Evolutionary conservation across 1,284 basidiomycete species (phyloP).

Genomic region (Apiotrichum montevideense): DNA sequence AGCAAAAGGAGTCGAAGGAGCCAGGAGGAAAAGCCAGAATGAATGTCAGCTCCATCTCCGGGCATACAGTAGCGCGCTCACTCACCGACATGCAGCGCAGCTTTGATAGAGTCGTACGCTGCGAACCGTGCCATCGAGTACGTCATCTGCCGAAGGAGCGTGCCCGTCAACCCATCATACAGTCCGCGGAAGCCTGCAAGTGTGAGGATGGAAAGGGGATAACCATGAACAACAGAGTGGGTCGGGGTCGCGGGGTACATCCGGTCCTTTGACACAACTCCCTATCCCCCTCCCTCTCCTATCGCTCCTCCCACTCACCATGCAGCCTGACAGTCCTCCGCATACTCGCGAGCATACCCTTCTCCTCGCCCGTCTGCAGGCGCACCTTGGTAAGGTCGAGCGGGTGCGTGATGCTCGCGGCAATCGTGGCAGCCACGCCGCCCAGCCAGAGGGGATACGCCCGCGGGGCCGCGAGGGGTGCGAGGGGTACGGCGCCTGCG

Average conservation of each 20-base stretch:
- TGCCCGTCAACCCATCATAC: slow-evolving; percentile 80
- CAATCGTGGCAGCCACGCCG: slow-evolving; percentile 70
- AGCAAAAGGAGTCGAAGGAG: neutral
- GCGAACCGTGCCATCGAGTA: slow-evolving; percentile 90
- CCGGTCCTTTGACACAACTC: too few species aligned
- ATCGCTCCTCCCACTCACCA: slow-evolving; percentile 22
- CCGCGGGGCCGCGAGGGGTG: too few species aligned
- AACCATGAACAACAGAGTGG: too few species aligned
- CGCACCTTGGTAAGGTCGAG: slow-evolving; percentile 83
- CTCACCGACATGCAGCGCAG: slow-evolving; percentile 59
- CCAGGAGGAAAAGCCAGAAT: neutral
- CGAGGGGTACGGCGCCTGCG: slow-evolving; percentile 57
- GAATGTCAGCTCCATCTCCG: too few species aligned
- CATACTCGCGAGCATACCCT: slow-evolving; percentile 72
- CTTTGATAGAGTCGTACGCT: slow-evolving; percentile 87
- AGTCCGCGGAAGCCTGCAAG: slow-evolving; percentile 61
- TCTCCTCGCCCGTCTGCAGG: slow-evolving; percentile 78
- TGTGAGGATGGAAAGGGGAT: too few species aligned
- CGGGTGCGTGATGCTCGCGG: slow-evolving; percentile 74
- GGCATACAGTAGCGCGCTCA: neutral
- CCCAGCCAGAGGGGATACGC: too few species aligned
- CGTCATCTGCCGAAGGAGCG: slow-evolving; percentile 86
- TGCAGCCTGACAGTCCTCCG: slow-evolving; percentile 57
- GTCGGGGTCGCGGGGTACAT: too few species aligned
- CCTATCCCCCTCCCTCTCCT: too few species aligned